Percentiles rank a stretch among this genome's conserved stretches.
These are phyloP conservation scores for Exophiala spinifera DNA, from an alignment of 2,329 filamentous ascomycete species.

Conservation along the genomic window DNA sequence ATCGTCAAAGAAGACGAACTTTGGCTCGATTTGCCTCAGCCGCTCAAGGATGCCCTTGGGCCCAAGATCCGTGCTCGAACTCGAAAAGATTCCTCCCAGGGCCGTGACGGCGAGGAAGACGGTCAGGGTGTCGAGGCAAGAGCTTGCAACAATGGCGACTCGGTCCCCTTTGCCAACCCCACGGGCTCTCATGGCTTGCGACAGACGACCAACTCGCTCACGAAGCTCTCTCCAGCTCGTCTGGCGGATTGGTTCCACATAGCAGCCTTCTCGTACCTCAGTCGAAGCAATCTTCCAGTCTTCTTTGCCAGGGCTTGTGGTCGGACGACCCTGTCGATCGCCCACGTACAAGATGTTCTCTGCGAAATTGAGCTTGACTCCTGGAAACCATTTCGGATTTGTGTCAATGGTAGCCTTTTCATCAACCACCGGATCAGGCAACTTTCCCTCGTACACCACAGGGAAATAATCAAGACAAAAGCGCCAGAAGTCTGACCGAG, in stretches of 20 bases:
- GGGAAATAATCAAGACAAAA: slow-evolving; percentile 59
- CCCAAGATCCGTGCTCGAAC: slow-evolving; percentile 77
- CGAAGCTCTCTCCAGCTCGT: slow-evolving; percentile 68
- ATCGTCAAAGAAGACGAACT: slow-evolving; percentile 79
- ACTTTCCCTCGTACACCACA: slow-evolving; percentile 60
- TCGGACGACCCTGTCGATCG: slow-evolving; percentile 41
- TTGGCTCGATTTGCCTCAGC: slow-evolving; percentile 69
- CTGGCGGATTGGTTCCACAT: slow-evolving; percentile 37
- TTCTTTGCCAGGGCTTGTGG: slow-evolving; percentile 57
- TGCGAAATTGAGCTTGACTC: slow-evolving; percentile 70
- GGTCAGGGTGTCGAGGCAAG: slow-evolving; percentile 69
- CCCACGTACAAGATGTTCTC: slow-evolving; percentile 69
- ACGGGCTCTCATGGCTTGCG: slow-evolving; percentile 62
- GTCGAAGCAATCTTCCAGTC: slow-evolving; percentile 68
- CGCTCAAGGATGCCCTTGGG: slow-evolving; percentile 72
- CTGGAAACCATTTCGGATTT: slow-evolving; percentile 73
- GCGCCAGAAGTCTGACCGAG: slow-evolving; percentile 64
- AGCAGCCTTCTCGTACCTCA: slow-evolving; percentile 51
- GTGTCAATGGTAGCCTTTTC: slow-evolving; percentile 64
- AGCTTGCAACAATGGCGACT: slow-evolving; percentile 70
- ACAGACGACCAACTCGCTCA: slow-evolving; percentile 54
- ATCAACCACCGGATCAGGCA: slow-evolving; percentile 58
- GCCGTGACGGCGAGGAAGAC: slow-evolving; percentile 67
- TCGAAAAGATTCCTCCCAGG: slow-evolving; percentile 71
- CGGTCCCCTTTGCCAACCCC: slow-evolving; percentile 71